Evolutionary conservation across 208 protist genomes (phyloP).

Genomic region (Phytomonas sp.): DNA sequence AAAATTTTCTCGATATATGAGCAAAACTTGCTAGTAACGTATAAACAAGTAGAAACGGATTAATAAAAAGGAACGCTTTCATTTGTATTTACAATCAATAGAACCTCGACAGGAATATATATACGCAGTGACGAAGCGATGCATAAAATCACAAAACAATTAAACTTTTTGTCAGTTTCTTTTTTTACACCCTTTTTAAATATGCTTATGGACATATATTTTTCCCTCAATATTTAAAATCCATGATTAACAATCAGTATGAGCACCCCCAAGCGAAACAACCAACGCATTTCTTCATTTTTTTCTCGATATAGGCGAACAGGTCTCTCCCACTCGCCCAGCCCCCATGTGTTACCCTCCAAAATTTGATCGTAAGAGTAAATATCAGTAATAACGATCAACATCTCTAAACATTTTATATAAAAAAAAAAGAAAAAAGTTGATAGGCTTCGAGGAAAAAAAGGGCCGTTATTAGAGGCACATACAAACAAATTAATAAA

Average conservation of each 20-base stretch:
- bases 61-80: slow-evolving; percentile 5
- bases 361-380: slow-evolving; percentile 7
- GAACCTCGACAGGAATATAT: neutral
- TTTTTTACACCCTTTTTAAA: slow-evolving; percentile 2
- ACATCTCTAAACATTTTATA: slow-evolving; percentile 4
- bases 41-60: slow-evolving; percentile 2
- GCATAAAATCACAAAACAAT: neutral
- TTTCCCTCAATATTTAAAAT: slow-evolving; percentile 8
- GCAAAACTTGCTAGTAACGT: neutral
- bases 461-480: slow-evolving; percentile 4
- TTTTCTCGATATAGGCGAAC: slow-evolving; percentile 12
- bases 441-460: slow-evolving; percentile 6
- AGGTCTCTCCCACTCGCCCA: neutral
- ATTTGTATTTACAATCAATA: neutral
- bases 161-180: slow-evolving; percentile 2
- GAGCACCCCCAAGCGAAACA: neutral
- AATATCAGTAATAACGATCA: slow-evolving; percentile 12
- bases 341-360: neutral
- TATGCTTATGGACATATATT: slow-evolving; percentile 5
- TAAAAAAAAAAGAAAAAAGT: neutral
- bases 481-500: slow-evolving; percentile 11
- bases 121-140: slow-evolving; percentile 4
- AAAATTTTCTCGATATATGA: neutral
- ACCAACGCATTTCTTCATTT: slow-evolving; percentile 5
- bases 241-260: slow-evolving; percentile 11